phyloP scores from a whole-genome alignment of 768 basidiomycete genomes.

The Lactarius quietus region DNA sequence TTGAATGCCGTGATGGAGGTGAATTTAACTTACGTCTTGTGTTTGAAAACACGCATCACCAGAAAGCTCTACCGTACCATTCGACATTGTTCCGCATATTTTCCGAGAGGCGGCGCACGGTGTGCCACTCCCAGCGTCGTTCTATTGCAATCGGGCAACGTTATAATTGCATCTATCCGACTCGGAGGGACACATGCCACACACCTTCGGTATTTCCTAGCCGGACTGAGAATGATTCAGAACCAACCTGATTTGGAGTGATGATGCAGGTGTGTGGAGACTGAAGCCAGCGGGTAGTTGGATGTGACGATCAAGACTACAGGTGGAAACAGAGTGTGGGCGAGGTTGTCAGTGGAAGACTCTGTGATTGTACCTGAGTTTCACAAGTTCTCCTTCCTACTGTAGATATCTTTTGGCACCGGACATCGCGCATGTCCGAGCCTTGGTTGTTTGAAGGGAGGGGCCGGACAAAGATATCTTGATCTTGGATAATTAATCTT shows the following conservation, averaged over 20 bases:
- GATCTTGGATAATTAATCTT: too few species aligned
- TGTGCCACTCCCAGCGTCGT: slow-evolving; percentile 23
- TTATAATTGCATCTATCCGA: slow-evolving; percentile 14
- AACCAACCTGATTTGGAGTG: slow-evolving; percentile 19
- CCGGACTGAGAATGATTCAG: neutral
- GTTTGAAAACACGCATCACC: neutral
- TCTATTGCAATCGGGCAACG: slow-evolving; percentile 12
- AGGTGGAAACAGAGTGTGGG: slow-evolving; percentile 6
- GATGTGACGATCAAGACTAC: slow-evolving; percentile 13
- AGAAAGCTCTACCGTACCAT: too few species aligned
- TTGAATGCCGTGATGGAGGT: slow-evolving; percentile 25
- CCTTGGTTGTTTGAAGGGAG: slow-evolving; percentile 19
- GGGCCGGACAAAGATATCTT: too few species aligned
- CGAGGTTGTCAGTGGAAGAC: slow-evolving; percentile 4
- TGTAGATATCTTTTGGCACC: slow-evolving; percentile 20
- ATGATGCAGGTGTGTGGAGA: slow-evolving; percentile 19
- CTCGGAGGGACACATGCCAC: slow-evolving; percentile 5
- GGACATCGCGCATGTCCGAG: slow-evolving; percentile 20
- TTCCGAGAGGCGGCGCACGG: slow-evolving; percentile 26
- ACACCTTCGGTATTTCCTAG: neutral
- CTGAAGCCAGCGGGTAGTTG: slow-evolving; percentile 20
- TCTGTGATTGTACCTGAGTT: neutral
- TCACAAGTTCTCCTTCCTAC: neutral
- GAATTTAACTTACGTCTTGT: neutral
- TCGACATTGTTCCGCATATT: slow-evolving; percentile 23